Percentiles rank a stretch among this genome's conserved stretches.
phyloP scores from a whole-genome alignment of 768 basidiomycete species.

The Saitozyma sp. region DNA sequence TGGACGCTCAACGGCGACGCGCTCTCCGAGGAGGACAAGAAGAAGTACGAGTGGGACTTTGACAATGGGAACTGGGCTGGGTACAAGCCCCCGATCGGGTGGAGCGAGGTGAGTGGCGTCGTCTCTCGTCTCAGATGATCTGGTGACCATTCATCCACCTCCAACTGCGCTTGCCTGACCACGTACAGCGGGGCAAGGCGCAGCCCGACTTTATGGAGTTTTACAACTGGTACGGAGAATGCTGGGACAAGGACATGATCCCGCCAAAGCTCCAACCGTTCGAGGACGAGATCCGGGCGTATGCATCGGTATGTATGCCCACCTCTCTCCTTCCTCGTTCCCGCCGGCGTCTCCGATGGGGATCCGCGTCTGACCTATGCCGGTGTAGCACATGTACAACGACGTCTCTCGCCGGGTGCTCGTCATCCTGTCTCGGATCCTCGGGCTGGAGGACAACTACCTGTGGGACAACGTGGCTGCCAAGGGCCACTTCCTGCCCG shows the following conservation, averaged over 20 bases:
- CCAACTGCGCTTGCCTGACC: too few relatives aligned
- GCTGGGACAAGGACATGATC: slow-evolving; percentile 1
- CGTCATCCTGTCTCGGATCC: slow-evolving; percentile 19
- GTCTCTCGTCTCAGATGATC: too few relatives aligned
- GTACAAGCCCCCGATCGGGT: slow-evolving; percentile 20
- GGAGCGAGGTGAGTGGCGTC: slow-evolving; percentile 9
- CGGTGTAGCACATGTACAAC: slow-evolving; percentile 1
- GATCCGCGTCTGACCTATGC: background rate
- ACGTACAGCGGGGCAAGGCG: slow-evolving; percentile 13
- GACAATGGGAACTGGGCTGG: slow-evolving; percentile 17
- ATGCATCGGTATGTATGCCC: slow-evolving; percentile 3
- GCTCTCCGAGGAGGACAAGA: slow-evolving; percentile 16
- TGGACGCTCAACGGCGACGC: slow-evolving; percentile 5
- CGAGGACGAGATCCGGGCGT: slow-evolving; percentile 18
- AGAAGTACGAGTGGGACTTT: slow-evolving; percentile 5
- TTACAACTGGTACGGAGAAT: slow-evolving; percentile 18
- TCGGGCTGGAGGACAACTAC: slow-evolving; percentile 24
- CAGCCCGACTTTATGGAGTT: slow-evolving; percentile 9
- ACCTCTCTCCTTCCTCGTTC: background rate
- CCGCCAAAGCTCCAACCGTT: slow-evolving; percentile 15
- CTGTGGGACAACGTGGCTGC: slow-evolving; percentile 17
- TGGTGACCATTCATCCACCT: too few relatives aligned
- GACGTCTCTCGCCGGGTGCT: slow-evolving; percentile 13
- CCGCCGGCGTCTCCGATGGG: too few relatives aligned
- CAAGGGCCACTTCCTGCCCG: slow-evolving; percentile 3